Evolutionary conservation across 2,329 filamentous ascomycete species (phyloP).

Genomic region (Coniochaeta sp.): DNA sequence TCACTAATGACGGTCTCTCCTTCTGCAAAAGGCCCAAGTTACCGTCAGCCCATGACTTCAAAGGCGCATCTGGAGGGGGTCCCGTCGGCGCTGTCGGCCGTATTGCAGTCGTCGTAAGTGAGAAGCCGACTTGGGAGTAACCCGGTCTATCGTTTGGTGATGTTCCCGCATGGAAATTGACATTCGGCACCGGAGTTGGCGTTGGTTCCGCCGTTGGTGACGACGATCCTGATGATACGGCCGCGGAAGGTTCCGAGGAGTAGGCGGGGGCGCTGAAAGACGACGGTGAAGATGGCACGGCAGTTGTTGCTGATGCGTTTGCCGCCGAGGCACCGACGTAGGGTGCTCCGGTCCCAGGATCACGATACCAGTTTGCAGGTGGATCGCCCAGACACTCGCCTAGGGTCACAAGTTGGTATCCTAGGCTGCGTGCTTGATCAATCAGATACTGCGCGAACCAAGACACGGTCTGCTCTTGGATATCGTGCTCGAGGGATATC

Average conservation of each 20-base stretch:
- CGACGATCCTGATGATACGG: neutral
- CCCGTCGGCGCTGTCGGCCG: neutral
- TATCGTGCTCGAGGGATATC: slow-evolving; percentile 33
- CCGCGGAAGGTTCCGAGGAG: neutral
- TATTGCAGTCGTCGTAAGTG: neutral
- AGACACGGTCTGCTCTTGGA: slow-evolving; percentile 35
- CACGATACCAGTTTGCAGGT: slow-evolving; percentile 38
- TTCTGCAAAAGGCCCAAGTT: too few relatives aligned
- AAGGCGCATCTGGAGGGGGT: neutral
- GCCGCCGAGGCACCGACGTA: slow-evolving; percentile 6
- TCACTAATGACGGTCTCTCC: too few relatives aligned
- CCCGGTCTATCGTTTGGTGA: neutral
- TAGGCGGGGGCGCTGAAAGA: too few relatives aligned
- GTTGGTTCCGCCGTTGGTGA: neutral
- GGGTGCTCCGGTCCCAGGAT: slow-evolving; percentile 21
- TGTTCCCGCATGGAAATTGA: neutral
- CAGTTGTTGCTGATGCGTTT: neutral
- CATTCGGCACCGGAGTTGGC: neutral
- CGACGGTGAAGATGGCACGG: neutral
- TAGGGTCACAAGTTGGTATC: slow-evolving; percentile 36
- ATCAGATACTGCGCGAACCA: slow-evolving; percentile 36
- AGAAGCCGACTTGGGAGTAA: neutral
- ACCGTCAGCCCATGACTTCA: too few relatives aligned
- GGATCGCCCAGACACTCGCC: slow-evolving; percentile 39
- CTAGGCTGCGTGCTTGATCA: slow-evolving; percentile 25